These are phyloP conservation scores for Ilyonectria destructans DNA, from an alignment of 2,329 filamentous ascomycete species.

Conservation along the genomic window DNA sequence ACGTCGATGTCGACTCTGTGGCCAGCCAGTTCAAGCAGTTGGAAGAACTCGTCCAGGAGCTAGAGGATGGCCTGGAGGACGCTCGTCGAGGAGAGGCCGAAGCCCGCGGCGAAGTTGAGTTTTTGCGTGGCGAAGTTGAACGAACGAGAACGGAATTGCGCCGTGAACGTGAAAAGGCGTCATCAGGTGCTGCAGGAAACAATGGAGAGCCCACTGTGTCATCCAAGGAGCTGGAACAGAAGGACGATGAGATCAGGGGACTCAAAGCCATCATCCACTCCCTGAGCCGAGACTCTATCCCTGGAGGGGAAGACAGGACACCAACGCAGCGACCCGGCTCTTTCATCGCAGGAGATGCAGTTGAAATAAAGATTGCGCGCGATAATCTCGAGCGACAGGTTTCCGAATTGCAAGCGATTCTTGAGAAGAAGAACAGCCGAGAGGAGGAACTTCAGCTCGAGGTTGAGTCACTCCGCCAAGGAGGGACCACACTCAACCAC, in stretches of 20 bases:
- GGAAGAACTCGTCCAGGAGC: conserved; percentile 95
- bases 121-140: conserved; percentile 94
- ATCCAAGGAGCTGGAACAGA: conserved; percentile 88
- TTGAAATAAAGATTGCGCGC: conserved; percentile 53
- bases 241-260: conserved; percentile 97
- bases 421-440: conserved; percentile 80
- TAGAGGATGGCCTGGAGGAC: conserved; percentile 97
- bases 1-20: conserved; percentile 92
- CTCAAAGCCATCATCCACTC: conserved; percentile 99
- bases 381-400: conserved; percentile 87
- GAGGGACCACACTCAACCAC: conserved; percentile 59
- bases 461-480: conserved; percentile 75
- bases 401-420: conserved; percentile 80
- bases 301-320: conserved; percentile 55
- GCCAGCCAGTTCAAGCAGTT: conserved; percentile 94
- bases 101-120: conserved; percentile 95
- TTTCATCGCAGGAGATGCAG: conserved; percentile 53
- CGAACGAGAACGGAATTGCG: conserved; percentile 89
- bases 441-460: conserved; percentile 93
- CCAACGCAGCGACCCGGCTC: conserved; percentile 54
- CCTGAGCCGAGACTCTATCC: conserved; percentile 83
- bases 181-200: conserved; percentile 51
- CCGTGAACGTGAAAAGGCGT: conserved; percentile 87
- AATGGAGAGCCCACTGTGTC: conserved; percentile 63
- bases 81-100: conserved; percentile 95